Conservation (phyloP, 192 early-diverging fungal genomes). For the Kickxella alabastrina region DNA sequence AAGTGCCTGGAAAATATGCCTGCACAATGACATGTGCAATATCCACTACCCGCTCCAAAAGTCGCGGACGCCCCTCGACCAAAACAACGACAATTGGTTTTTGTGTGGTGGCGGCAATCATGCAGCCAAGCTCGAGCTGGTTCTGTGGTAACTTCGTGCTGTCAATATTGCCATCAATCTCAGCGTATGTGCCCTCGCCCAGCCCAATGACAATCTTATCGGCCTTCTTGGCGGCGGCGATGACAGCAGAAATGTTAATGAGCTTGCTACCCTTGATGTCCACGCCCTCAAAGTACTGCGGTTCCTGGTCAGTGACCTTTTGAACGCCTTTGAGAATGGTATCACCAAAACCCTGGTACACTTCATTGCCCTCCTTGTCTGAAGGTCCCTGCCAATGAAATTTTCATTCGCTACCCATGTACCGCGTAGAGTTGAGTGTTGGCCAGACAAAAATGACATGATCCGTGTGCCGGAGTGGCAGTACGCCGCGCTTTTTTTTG, state of each 20-base stretch:
- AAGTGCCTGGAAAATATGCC: slow-evolving; percentile 57
- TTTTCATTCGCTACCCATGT: slow-evolving; percentile 56
- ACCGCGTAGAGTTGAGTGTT: slow-evolving; percentile 53
- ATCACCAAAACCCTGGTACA: slow-evolving; percentile 29
- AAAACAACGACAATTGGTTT: slow-evolving; percentile 52
- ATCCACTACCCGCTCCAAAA: slow-evolving; percentile 44
- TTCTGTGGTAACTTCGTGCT: slow-evolving; percentile 16
- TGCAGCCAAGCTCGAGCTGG: slow-evolving; percentile 36
- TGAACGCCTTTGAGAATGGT: slow-evolving; percentile 17
- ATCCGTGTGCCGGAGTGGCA: slow-evolving; percentile 49
- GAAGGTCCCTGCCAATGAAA: slow-evolving; percentile 49
- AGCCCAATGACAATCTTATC: slow-evolving; percentile 44
- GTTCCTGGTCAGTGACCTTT: background rate
- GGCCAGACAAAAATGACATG: slow-evolving; percentile 57
- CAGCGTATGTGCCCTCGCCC: slow-evolving; percentile 24
- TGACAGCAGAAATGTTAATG: slow-evolving; percentile 4
- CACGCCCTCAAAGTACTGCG: slow-evolving; percentile 21
- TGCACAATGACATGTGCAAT: slow-evolving; percentile 49
- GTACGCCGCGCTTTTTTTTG: slow-evolving; percentile 48
- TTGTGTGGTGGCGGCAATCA: slow-evolving; percentile 5
- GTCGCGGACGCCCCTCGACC: slow-evolving; percentile 57
- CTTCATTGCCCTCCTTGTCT: slow-evolving; percentile 3
- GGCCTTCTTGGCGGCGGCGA: slow-evolving; percentile 16
- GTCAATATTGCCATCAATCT: slow-evolving; percentile 1
- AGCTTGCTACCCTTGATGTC: slow-evolving; percentile 4